Base-by-base conservation (phyloP, 495 filamentous ascomycete genomes). In the Amniculicola lignicola region DNA sequence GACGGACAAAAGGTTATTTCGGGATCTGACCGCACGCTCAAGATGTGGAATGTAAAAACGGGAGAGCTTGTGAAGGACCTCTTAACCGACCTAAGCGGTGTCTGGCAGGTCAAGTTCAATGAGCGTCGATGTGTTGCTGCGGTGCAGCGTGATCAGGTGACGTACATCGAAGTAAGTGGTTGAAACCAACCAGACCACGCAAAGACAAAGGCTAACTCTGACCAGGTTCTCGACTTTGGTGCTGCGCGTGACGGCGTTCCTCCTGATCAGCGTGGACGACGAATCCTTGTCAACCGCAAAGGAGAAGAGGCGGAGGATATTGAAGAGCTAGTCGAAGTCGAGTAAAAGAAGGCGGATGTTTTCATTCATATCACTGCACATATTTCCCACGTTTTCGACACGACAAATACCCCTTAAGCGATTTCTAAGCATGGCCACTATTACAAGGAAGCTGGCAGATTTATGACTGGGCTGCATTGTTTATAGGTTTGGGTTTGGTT, bases 51-150 rank as follows among this genome's bases (percentile, higher is more conserved):
- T 70, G 85, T 96, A 29, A 81, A 83, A 59, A 93, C 82, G 21
- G 93, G 93, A 44, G 88, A 95, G 50, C 96, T 90, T 70, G 85
- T 96, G 36, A 84, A 90, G 54, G 93, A 99, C 73, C 81, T 99
- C 22, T 79, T 99, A 59, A 96, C 89, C n/a, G 90, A 96, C 67
- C 77, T 99, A 51, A 90, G 85, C 62, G 89, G 90, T 7, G 93
- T 99, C 35, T 99, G 93, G 93, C 93, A 99, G 73, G 93, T 99
- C 64, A 90, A 90, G 67, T 99, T 99, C 71, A 90, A 99, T 68
- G 88, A 95, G 67, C 79, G 93, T 54, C 77, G 90, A 70, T 99
- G 93, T 69, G 93, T 99, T 38, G 93, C 93, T 43, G 93, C 93
- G 25, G 93, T 99, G 57, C 94, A 99, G 75, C 79, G 93, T 37